Evolutionary conservation across 257 asterid genomes (phyloP).

Genomic region (Solanum lycopersicoides): DNA sequence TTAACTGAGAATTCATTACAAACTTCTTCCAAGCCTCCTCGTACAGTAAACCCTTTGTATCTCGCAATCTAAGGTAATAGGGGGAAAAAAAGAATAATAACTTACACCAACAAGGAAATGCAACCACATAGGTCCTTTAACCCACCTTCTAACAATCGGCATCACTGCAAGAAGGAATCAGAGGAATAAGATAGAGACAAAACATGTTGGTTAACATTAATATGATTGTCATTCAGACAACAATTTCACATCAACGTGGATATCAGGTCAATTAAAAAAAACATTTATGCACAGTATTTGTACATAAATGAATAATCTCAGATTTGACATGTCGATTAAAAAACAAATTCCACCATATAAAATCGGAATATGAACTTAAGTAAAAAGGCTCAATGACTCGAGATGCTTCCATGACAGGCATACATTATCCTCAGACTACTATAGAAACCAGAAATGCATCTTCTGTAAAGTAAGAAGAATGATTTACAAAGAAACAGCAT

Average conservation of each 20-base stretch:
- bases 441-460: neutral
- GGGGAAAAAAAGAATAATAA: neutral
- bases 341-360: neutral
- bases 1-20: neutral
- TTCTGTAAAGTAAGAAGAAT: neutral
- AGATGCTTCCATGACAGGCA: neutral
- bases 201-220: neutral
- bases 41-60: neutral
- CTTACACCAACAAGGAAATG: conserved; percentile 90
- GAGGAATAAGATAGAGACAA: neutral
- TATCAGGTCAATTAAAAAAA: neutral
- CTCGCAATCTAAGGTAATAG: neutral
- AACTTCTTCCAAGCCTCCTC: neutral
- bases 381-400: neutral
- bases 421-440: neutral
- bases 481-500: neutral
- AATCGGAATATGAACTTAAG: neutral
- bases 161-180: conserved; percentile 40
- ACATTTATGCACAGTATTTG: neutral
- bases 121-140: conserved; percentile 89
- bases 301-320: neutral
- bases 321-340: no score
- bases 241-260: neutral
- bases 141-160: conserved; percentile 69
- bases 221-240: neutral